Evolutionary conservation across 441 rosid species (phyloP), one percentile per base, ranked within the genome.

Genomic region (Arabidopsis hybrid): DNA sequence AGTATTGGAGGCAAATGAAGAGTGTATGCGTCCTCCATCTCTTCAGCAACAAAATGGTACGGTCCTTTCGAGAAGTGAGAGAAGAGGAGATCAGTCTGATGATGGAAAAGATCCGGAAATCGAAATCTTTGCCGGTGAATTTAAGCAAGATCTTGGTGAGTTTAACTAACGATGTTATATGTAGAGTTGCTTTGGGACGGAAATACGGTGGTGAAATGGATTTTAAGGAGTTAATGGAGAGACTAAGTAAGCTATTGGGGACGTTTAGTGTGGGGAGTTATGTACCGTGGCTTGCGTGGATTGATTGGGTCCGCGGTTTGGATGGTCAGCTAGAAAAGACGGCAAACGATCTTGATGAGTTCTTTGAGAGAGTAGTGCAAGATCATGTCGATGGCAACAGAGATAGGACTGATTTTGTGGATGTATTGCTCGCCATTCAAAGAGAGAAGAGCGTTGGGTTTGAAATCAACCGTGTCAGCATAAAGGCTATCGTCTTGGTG

Each of bases 1-100:
- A 81, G 64, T 84, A 87, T 49, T 89, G 93, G 91, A 82, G 91
- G 18, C 80, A 85, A 52, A 65, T 85, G 62, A 87, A 74, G 72
- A 84, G 85, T 46, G 65, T 78, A 1, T 65, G 81, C 29, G 83
- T 84, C 43, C 60, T 83, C 11, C 84, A 83, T 59, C 81, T 89
- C 21, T 70, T 87, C 2, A 87, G 86, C 75, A 79, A 68, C 62
- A 83, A 70, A 66, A 83, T 80, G 73, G 85, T 83, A 31, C 70
- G 71, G 10, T 84, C 88, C 4, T 84, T 82, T 61, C 66, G 71
- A 3, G 67, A 65, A 3, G 77, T 83, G 36, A 83, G 83, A 38
- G 78, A 75, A 73, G 88, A 85, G 65, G 90, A 85, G 79, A 75
- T 63, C 0, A 50, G 8, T 8, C 17, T 77, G 8, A 21, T 79